These are phyloP conservation scores for Aspergillus sclerotioniger DNA, from an alignment of 495 filamentous ascomycete species.

Conservation along the genomic window DNA sequence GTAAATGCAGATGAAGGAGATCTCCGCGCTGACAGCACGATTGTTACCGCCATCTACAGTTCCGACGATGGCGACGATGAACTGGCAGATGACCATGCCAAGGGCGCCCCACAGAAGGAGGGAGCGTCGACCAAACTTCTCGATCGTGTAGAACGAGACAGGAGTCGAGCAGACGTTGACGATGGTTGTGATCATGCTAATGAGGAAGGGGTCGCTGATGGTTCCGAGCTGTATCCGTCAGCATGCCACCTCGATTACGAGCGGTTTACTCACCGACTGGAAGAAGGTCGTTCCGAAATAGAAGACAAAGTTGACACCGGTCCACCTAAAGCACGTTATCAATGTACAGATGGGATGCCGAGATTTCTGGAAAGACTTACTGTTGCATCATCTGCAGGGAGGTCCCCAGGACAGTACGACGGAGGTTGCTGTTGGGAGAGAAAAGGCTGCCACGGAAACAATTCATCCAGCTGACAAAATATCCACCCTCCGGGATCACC, in stretches of 20 bases:
- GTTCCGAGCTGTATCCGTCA: constrained; percentile 49
- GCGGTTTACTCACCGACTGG: constrained; percentile 29
- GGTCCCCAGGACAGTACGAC: constrained; percentile 73
- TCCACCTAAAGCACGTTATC: constrained; percentile 38
- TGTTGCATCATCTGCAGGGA: constrained; percentile 82
- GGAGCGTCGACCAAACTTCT: constrained; percentile 77
- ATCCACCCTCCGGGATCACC: constrained; percentile 57
- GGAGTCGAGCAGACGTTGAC: constrained; percentile 85
- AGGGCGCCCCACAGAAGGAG: constrained; percentile 75
- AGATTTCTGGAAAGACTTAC: constrained; percentile 23
- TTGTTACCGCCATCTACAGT: constrained; percentile 52
- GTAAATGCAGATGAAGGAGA: constrained; percentile 76
- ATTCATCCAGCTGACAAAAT: constrained; percentile 58
- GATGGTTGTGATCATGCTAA: constrained; percentile 75
- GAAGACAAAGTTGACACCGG: constrained; percentile 92
- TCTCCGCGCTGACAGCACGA: constrained; percentile 61
- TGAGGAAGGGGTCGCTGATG: constrained; percentile 73
- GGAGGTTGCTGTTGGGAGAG: constrained; percentile 60
- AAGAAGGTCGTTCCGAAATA: constrained; percentile 86
- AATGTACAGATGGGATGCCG: background rate
- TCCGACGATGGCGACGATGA: constrained; percentile 78
- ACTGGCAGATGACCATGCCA: constrained; percentile 82
- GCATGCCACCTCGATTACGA: background rate
- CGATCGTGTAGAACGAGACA: constrained; percentile 78
- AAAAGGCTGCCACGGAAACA: constrained; percentile 68